Base-by-base conservation (phyloP, 768 basidiomycete genomes). In the Pulveroboletus sp. region DNA sequence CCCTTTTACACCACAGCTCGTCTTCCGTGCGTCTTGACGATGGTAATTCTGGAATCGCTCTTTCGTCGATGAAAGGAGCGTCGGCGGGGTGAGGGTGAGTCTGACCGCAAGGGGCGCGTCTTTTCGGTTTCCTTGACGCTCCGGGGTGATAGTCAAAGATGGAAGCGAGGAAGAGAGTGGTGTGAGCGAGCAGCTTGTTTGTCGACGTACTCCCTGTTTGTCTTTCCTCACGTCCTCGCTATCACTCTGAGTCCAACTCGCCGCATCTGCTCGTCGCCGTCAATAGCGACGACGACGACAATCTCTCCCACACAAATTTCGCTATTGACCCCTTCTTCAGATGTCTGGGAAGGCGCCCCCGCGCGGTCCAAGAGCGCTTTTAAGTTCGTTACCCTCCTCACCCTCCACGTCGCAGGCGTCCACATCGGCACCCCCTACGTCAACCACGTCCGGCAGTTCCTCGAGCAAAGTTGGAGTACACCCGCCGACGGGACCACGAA, bases 331-430 rank as follows among this genome's bases (percentile, higher is more conserved):
- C 43, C 21, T 24, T n/a, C 43, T 32, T 35, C 33, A 45, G 33
- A 56, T 89, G 86, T 86, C 86, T 69, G 84, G 86, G 63, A 87
- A 84, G 73, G 82, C 79, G 45, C 86, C 86, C 59, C 86, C 86
- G 57, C 78, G 75, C 57, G 86, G 86, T 49, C 86, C 86, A 40
- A 72, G 86, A 53, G 86, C 86, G 39, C 73, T 89, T 52, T 61
- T 81, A 54, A 79, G 78, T 51, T 69, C 75, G 35, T 57, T 72
- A 10, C 71, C 71, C 45, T 64, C 71, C 28, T 49, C 53, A 11
- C 43, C 69, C 15, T 54, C 58, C 50, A 54, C 54, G 53, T 62
- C 54, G 17, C 63, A 59, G 38, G 59, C 71, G 26, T 62, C 72
- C 42, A 47, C 71, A 51, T 60, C 69, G 41, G 51, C 66, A 47